A percentile compares a stretch with the other conserved stretches of the same genome.
Evolutionary conservation across 345 rosid genomes (phyloP).

Genomic region (Eucalyptus pumila): DNA sequence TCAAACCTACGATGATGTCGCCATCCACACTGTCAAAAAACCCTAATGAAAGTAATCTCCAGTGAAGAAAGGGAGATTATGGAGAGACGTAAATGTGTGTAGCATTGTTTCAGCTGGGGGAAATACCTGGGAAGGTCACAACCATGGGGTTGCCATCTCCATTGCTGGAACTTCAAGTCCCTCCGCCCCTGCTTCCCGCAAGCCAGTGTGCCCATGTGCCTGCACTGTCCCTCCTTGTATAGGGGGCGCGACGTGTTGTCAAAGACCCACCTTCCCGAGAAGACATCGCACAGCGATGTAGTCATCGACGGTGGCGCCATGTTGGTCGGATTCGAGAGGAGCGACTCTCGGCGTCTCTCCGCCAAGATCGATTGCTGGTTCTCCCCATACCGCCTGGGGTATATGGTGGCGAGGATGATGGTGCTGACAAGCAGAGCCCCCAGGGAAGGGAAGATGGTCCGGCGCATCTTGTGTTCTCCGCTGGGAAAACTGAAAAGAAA

Average conservation of each 20-base stretch:
- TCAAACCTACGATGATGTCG: not conserved
- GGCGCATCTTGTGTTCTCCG: not conserved
- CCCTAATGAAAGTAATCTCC: not conserved
- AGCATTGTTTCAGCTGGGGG: not conserved
- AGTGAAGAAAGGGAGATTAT: not conserved
- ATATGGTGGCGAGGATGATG: slow-evolving; percentile 26
- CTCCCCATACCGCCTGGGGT: slow-evolving; percentile 10
- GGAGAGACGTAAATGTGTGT: not conserved
- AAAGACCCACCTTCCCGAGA: slow-evolving; percentile 69
- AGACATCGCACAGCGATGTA: slow-evolving; percentile 39
- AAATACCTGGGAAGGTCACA: slow-evolving; percentile 75
- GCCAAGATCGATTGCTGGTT: not conserved
- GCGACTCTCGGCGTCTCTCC: not conserved
- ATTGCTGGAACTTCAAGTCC: slow-evolving; percentile 51
- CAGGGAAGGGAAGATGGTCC: slow-evolving; percentile 39
- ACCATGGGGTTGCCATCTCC: slow-evolving; percentile 88
- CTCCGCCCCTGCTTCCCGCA: slow-evolving; percentile 77
- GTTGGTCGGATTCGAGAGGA: not conserved
- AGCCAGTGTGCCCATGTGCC: slow-evolving; percentile 59
- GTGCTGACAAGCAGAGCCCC: slow-evolving; percentile 36
- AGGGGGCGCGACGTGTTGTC: slow-evolving; percentile 60
- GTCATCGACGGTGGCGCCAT: not conserved
- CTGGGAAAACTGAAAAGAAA: not conserved
- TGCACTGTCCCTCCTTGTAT: slow-evolving; percentile 70
- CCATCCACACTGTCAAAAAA: not conserved